These are phyloP conservation scores for Diddensiella caesifluorescens DNA, from an alignment of 805 yeast species.

Conservation along the genomic window DNA sequence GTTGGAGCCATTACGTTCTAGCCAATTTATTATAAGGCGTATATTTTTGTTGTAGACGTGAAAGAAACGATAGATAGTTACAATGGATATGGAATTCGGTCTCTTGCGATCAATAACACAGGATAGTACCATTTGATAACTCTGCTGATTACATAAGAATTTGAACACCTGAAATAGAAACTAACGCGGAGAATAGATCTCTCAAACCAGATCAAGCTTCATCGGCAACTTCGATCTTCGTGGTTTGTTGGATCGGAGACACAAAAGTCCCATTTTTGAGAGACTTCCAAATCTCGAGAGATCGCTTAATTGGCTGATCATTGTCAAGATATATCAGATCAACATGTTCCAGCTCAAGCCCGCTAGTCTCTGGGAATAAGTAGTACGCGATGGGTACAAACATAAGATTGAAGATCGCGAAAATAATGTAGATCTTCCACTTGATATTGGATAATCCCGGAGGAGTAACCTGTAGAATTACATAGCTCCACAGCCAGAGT, in stretches of 20 bases:
- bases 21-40: no score
- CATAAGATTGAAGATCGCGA: conserved; percentile 23
- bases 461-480: conserved; percentile 34
- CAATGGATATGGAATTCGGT: no score
- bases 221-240: conserved; percentile 1
- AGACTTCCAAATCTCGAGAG: conserved; percentile 3
- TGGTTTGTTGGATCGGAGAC: neutral
- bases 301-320: neutral
- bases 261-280: conserved; percentile 3
- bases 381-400: conserved; percentile 33
- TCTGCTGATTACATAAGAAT: no score
- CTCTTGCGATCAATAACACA: no score
- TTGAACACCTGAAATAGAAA: no score
- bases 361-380: conserved; percentile 40
- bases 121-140: no score
- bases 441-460: conserved; percentile 38
- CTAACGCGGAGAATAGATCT: no score
- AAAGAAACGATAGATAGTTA: no score
- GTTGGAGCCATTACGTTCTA: no score
- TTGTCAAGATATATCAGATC: conserved; percentile 17
- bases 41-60: no score
- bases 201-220: no score
- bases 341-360: conserved; percentile 41
- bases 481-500: conserved; percentile 20
- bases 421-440: conserved; percentile 42